These are phyloP conservation scores for Collybia mongolica DNA, from an alignment of 768 basidiomycete genomes.

Conservation along the genomic window DNA sequence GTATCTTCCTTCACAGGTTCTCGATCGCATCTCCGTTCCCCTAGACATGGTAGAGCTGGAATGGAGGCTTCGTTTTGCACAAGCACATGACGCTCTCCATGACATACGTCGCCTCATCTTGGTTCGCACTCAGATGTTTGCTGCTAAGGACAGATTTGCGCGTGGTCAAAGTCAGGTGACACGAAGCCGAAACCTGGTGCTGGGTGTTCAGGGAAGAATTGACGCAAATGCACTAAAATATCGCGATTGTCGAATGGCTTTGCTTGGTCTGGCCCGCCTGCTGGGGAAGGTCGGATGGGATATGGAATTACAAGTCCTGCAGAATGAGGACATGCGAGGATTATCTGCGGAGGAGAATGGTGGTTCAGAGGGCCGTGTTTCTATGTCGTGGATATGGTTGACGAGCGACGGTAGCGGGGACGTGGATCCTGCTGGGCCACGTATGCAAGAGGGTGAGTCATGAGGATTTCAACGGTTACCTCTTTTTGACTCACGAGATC, in stretches of 20 bases:
- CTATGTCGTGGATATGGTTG: constrained; percentile 2
- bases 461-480: no score
- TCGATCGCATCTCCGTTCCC: no score
- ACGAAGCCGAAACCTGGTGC: neutral
- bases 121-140: constrained; percentile 9
- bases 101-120: constrained; percentile 13
- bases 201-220: neutral
- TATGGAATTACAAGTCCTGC: neutral
- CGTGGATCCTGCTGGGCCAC: no score
- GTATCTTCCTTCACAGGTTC: no score
- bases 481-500: no score
- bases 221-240: neutral
- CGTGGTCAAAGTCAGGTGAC: neutral
- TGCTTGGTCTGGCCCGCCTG: neutral
- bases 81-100: constrained; percentile 12
- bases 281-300: neutral
- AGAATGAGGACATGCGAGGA: no score
- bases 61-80: constrained; percentile 9
- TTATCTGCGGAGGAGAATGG: no score
- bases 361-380: neutral
- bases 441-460: no score
- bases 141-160: constrained; percentile 6
- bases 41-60: no score
- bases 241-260: neutral
- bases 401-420: no score